These are phyloP conservation scores for Sungouiella thailandica DNA, from an alignment of 805 yeast genomes.

Conservation along the genomic window DNA sequence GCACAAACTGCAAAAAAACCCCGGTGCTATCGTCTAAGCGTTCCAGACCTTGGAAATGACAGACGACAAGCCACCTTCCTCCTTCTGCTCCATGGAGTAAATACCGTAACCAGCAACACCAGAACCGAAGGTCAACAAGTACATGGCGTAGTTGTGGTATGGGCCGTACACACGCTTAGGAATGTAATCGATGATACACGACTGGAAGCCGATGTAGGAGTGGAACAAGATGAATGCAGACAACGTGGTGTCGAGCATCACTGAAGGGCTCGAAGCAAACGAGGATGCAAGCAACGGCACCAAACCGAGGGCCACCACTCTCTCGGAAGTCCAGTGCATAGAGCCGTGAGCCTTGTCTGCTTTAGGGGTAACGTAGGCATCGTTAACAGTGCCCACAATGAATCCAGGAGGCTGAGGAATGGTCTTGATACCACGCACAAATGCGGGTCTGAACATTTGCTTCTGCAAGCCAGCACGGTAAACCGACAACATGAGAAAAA, in stretches of 20 bases:
- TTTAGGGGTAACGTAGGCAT: constrained; percentile 60
- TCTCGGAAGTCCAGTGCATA: constrained; percentile 70
- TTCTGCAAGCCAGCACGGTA: constrained; percentile 27
- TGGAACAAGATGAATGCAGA: constrained; percentile 56
- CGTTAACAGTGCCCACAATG: constrained; percentile 68
- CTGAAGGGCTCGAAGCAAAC: constrained; percentile 46
- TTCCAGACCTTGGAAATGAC: constrained; percentile 37
- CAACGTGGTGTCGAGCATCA: constrained; percentile 54
- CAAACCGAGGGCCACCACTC: constrained; percentile 53
- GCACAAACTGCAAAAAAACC: no score
- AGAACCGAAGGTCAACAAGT: constrained; percentile 58
- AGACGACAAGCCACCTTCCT: constrained; percentile 55
- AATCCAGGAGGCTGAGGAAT: constrained; percentile 70
- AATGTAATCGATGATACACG: constrained; percentile 75
- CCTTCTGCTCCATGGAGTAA: constrained; percentile 61
- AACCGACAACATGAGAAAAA: constrained; percentile 17
- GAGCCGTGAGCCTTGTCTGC: constrained; percentile 60
- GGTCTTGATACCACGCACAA: constrained; percentile 35
- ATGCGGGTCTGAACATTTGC: constrained; percentile 17
- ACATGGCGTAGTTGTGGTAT: constrained; percentile 58
- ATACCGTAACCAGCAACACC: constrained; percentile 65
- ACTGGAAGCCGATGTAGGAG: constrained; percentile 65
- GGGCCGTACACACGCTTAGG: constrained; percentile 69
- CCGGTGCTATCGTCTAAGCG: constrained; percentile 22
- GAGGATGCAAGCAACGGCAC: constrained; percentile 64